phyloP scores from a whole-genome alignment of 2,329 filamentous ascomycete species.

The Alternaria sp. region DNA sequence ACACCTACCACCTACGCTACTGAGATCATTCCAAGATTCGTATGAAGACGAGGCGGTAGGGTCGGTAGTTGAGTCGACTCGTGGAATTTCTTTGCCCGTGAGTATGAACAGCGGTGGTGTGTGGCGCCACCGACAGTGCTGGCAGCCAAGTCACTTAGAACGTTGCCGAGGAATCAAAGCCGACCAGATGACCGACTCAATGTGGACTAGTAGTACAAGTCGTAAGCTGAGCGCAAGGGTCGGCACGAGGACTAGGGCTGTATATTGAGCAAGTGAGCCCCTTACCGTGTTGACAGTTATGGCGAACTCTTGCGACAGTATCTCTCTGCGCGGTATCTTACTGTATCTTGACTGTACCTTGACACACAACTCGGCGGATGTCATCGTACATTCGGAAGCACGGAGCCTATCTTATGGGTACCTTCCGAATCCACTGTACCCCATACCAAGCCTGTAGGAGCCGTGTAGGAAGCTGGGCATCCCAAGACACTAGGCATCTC shows the following conservation, averaged over 20 bases:
- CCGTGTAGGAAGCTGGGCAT: background rate
- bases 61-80: constrained; percentile 1
- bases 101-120: background rate
- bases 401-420: background rate
- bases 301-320: background rate
- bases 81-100: constrained; percentile 7
- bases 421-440: background rate
- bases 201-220: background rate
- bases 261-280: background rate
- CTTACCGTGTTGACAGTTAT: background rate
- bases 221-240: background rate
- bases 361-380: background rate
- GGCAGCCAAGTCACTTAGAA: constrained; percentile 1
- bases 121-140: background rate
- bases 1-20: background rate
- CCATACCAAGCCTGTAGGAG: background rate
- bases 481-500: background rate
- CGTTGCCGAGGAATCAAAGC: background rate
- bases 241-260: background rate
- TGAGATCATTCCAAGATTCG: background rate
- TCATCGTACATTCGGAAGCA: background rate
- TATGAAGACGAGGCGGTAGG: background rate
- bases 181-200: background rate
- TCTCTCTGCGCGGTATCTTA: background rate
- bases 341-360: background rate